phyloP scores from a whole-genome alignment of 1,284 basidiomycete genomes.

The Ceraceosorus guamensis region DNA sequence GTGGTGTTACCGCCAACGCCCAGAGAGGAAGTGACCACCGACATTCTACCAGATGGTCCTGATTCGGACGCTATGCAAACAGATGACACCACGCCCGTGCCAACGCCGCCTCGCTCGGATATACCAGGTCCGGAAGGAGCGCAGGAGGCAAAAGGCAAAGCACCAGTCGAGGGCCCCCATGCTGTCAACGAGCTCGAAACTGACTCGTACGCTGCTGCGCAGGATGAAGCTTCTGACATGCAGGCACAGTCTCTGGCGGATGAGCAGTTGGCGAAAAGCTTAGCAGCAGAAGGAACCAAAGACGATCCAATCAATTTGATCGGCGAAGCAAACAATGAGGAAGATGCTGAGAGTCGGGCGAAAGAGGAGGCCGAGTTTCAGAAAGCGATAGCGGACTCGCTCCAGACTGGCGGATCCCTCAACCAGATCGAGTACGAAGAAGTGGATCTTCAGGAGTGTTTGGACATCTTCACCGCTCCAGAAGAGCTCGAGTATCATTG shows the following conservation, averaged over 20 bases:
- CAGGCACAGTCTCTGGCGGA: too few species aligned
- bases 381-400: neutral
- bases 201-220: slow-evolving; percentile 1
- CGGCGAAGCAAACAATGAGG: neutral
- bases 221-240: neutral
- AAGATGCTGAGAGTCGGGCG: slow-evolving; percentile 48
- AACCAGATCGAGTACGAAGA: slow-evolving; percentile 57
- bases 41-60: too few species aligned
- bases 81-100: too few species aligned
- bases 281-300: too few species aligned
- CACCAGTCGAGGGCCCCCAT: slow-evolving; percentile 23
- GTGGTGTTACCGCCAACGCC: too few species aligned
- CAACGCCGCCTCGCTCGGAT: too few species aligned
- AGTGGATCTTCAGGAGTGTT: slow-evolving; percentile 63
- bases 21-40: too few species aligned
- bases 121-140: too few species aligned
- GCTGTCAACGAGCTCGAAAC: slow-evolving; percentile 5
- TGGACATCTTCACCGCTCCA: slow-evolving; percentile 61
- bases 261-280: too few species aligned
- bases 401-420: neutral
- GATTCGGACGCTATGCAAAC: too few species aligned
- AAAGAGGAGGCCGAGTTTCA: neutral
- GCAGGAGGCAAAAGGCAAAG: neutral
- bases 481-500: slow-evolving; percentile 70
- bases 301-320: too few species aligned